Evolutionary conservation across 352 stramenopile species (phyloP), one percentile per base, ranked within the genome.

Genomic region (Phytophthora tubulina): DNA sequence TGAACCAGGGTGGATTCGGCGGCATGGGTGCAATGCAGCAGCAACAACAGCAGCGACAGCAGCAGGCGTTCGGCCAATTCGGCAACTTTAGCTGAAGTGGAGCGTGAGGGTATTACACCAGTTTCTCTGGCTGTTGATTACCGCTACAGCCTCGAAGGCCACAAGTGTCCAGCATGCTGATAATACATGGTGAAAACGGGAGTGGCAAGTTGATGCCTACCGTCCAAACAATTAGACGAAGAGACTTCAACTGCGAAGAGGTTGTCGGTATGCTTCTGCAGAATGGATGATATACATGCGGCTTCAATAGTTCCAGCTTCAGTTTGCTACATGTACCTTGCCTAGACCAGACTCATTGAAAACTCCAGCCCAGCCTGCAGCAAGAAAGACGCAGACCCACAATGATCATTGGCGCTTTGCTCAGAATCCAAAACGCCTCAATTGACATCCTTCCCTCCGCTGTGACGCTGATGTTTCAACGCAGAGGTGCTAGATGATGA

Each of bases 31-130:
- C 76, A 36, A 82, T 88, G 75, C 79, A 86, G 44, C 74, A 84
- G 38, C 73, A 76, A 27, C 78, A 88, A 35, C 76, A 83, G 30
- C 78, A 86, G 44, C 68, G 70, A 54, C 81, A 88, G 57, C 81
- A 90, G 46, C 86, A 91, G 70, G 75, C 82, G 13, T 91, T 90
- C 57, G 56, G 74, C 44, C 81, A 80, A 55, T 91, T 94, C 44
- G 82, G 84, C 60, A 78, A 77, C 42, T 85, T 82, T 46, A 71
- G 59, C 61, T 76, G 54, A 71, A 68, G 58, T 48, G 60, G 21
- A 41, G 50, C n/a, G 15, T 52, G 51, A 58, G 8, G 44, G n/a
- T 33, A 56, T 46, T 30, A 44, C 45, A 54, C 31, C 13, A 63
- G 10, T 36, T 5, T 3, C 27, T 68, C 21, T 45, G 58, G 49